phyloP scores from a whole-genome alignment of 768 basidiomycete species.

The Paxillus ammoniavirescens region DNA sequence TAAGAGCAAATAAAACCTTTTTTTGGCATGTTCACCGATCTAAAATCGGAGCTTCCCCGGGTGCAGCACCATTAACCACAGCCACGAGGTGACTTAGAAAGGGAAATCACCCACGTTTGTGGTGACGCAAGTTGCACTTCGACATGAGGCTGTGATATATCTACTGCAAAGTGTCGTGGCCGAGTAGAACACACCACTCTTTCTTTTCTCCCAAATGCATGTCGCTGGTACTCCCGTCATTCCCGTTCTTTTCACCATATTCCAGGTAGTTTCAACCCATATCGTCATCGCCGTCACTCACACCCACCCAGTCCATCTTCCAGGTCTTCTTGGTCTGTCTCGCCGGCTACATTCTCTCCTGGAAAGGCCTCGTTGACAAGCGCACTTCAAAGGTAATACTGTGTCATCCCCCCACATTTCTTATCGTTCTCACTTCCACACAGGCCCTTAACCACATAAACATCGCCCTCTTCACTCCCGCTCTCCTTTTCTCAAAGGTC shows the following conservation, averaged over 20 bases:
- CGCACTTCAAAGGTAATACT: constrained; percentile 76
- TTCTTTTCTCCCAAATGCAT: neutral
- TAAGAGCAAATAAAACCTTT: too few species aligned
- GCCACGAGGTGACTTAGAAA: too few species aligned
- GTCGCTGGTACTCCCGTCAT: neutral
- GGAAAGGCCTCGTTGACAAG: constrained; percentile 81
- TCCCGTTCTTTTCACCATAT: constrained; percentile 26
- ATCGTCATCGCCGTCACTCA: neutral
- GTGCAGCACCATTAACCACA: too few species aligned
- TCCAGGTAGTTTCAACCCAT: constrained; percentile 20
- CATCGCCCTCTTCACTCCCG: constrained; percentile 86
- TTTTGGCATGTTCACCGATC: too few species aligned
- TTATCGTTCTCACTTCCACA: neutral
- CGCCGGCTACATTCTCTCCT: constrained; percentile 80
- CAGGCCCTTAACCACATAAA: constrained; percentile 81
- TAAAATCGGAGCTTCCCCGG: too few species aligned
- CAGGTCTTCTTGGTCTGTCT: constrained; percentile 87
- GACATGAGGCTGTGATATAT: too few species aligned
- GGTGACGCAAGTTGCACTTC: too few species aligned
- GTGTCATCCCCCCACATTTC: neutral
- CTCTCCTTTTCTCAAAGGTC: constrained; percentile 90
- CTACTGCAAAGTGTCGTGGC: too few species aligned
- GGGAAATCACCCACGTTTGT: too few species aligned
- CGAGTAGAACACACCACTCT: too few species aligned
- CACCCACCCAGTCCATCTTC: constrained; percentile 64